Evolutionary conservation across 2,329 filamentous ascomycete species (phyloP).

Genomic region (Penicillium sp.): DNA sequence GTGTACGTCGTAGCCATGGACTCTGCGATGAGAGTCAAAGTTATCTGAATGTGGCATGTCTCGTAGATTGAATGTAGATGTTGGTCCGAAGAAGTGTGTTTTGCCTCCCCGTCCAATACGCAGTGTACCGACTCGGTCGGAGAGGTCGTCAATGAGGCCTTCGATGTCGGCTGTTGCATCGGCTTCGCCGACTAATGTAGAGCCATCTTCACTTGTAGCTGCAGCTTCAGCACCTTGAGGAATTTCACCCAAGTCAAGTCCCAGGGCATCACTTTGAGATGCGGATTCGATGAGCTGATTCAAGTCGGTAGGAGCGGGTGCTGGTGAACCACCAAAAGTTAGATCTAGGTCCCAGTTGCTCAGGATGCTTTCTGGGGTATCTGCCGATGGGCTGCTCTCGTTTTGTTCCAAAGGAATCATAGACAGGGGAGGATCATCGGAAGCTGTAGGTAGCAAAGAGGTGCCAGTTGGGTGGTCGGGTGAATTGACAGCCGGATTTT

Average conservation of each 20-base stretch:
- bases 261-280: neutral
- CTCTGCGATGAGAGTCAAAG: slow-evolving; percentile 1
- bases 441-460: neutral
- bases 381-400: neutral
- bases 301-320: neutral
- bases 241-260: neutral
- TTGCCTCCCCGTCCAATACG: slow-evolving; percentile 36
- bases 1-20: slow-evolving; percentile 21
- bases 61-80: slow-evolving; percentile 37
- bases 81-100: slow-evolving; percentile 40
- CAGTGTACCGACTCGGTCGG: slow-evolving; percentile 38
- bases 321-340: neutral
- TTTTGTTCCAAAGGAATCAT: neutral
- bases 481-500: neutral
- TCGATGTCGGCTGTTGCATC: slow-evolving; percentile 19
- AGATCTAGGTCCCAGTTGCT: slow-evolving; percentile 5
- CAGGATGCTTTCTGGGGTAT: slow-evolving; percentile 4
- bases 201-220: neutral
- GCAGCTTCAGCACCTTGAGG: neutral
- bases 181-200: slow-evolving; percentile 5
- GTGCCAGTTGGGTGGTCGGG: neutral
- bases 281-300: neutral
- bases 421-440: neutral
- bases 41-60: slow-evolving; percentile 16
- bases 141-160: slow-evolving; percentile 36